Evolutionary conservation across 805 yeast genomes (phyloP).

Genomic region (Ogataea paradorogensis): DNA sequence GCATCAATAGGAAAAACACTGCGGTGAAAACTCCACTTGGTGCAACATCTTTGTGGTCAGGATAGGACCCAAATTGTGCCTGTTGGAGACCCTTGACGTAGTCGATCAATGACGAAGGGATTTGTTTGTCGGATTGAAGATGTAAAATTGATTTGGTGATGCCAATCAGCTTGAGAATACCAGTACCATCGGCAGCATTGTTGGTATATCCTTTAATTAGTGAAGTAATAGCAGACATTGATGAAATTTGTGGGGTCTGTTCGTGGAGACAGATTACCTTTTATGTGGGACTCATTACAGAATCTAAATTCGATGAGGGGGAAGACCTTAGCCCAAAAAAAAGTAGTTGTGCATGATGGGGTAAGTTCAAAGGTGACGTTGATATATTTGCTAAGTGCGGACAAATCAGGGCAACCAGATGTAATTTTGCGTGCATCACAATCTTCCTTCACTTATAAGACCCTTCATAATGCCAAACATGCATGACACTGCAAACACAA

Average conservation of each 20-base stretch:
- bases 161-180: constrained; percentile 37
- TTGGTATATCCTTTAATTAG: constrained; percentile 30
- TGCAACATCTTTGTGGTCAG: constrained; percentile 49
- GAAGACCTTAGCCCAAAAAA: too few species aligned
- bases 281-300: not conserved
- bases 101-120: constrained; percentile 41
- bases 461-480: too few species aligned
- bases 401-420: too few species aligned
- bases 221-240: constrained; percentile 22
- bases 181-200: constrained; percentile 51
- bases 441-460: too few species aligned
- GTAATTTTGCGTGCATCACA: too few species aligned
- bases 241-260: not conserved
- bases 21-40: constrained; percentile 60
- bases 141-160: constrained; percentile 28
- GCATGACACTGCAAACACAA: too few species aligned
- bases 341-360: too few species aligned
- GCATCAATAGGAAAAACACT: constrained; percentile 45
- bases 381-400: too few species aligned
- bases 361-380: too few species aligned
- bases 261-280: not conserved
- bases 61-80: constrained; percentile 64
- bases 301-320: too few species aligned
- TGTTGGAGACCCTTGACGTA: constrained; percentile 41
- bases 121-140: constrained; percentile 17